phyloP scores from a whole-genome alignment of 106 monocot genomes.

The Xerophyta viscosa region DNA sequence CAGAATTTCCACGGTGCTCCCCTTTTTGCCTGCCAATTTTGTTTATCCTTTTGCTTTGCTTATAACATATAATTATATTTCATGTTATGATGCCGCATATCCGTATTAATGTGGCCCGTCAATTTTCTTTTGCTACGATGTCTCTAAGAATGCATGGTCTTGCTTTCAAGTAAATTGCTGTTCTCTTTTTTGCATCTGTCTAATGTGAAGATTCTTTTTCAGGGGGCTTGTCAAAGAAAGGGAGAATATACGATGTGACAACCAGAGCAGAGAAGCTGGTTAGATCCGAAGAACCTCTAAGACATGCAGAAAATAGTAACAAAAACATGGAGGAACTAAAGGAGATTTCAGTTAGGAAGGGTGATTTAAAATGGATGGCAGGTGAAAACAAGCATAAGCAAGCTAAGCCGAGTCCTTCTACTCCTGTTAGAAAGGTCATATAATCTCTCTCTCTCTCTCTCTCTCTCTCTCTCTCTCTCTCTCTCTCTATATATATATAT shows the following conservation, averaged over 20 bases:
- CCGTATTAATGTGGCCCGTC: no score
- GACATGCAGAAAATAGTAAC: constrained; percentile 9
- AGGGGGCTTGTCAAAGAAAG: constrained; percentile 30
- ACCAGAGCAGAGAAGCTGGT: constrained; percentile 22
- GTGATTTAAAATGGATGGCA: constrained; percentile 6
- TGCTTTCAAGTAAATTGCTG: no score
- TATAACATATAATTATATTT: no score
- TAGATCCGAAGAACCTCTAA: constrained; percentile 15
- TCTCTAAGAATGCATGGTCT: no score
- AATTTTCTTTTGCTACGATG: no score
- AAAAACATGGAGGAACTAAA: constrained; percentile 24
- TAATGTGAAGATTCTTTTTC: constrained; percentile 1
- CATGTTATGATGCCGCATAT: no score
- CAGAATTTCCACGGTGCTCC: no score
- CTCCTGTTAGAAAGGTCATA: constrained; percentile 18
- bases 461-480: no score
- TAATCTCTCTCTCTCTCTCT: neutral
- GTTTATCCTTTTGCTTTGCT: no score
- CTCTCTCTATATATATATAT: no score
- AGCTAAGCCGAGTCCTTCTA: constrained; percentile 9
- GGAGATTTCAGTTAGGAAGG: constrained; percentile 10
- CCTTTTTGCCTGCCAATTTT: no score
- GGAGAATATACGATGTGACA: constrained; percentile 11
- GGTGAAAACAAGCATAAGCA: constrained; percentile 31
- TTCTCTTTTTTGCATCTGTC: no score